These are phyloP conservation scores for Pseudocercospora macadamiae DNA, from an alignment of 2,329 filamentous ascomycete species.

Conservation along the genomic window DNA sequence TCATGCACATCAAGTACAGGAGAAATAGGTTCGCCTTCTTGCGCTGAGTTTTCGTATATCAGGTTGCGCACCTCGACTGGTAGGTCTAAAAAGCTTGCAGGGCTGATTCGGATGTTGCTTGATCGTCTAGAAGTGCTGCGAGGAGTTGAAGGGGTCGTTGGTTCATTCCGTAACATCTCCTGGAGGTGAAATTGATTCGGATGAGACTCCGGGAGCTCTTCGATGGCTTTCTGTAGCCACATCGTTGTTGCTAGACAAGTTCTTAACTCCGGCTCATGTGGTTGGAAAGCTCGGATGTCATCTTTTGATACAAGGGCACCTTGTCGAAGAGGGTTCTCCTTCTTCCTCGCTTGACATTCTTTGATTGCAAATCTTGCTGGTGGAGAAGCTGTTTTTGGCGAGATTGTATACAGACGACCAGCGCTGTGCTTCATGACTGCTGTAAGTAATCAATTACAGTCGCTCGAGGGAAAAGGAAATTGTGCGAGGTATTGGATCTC, in stretches of 20 bases:
- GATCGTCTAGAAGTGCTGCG: conserved; percentile 1
- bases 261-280: conserved; percentile 18
- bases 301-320: conserved; percentile 23
- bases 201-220: conserved; percentile 16
- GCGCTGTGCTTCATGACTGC: not conserved
- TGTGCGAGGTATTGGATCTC: not conserved
- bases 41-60: conserved; percentile 18
- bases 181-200: conserved; percentile 11
- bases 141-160: conserved; percentile 2
- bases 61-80: conserved; percentile 17
- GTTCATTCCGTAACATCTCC: conserved; percentile 16
- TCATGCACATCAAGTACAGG: not conserved
- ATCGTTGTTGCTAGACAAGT: conserved; percentile 21
- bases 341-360: conserved; percentile 3
- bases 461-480: not conserved
- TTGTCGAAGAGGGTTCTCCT: conserved; percentile 14
- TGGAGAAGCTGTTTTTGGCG: not conserved
- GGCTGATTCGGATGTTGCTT: not conserved
- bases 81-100: conserved; percentile 12
- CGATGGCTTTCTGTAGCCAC: conserved; percentile 22
- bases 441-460: not conserved
- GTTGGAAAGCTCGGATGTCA: conserved; percentile 19
- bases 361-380: not conserved
- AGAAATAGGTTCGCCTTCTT: conserved; percentile 11
- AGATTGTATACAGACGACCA: not conserved